These are phyloP conservation scores for Sclerospora graminicola DNA, from an alignment of 352 stramenopile genomes.

Conservation along the genomic window DNA sequence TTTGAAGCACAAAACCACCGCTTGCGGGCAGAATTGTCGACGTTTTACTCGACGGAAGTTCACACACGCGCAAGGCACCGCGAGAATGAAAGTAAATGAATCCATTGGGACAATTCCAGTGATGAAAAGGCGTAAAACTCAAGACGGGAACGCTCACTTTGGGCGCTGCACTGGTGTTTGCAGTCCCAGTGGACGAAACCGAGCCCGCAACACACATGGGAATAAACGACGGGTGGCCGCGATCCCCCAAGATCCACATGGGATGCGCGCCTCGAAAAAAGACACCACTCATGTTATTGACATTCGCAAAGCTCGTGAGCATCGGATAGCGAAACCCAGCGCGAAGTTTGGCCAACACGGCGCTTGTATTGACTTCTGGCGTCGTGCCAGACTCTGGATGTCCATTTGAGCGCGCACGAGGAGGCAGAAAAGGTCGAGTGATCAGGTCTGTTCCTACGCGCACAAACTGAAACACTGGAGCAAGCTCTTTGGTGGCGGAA, in stretches of 20 bases:
- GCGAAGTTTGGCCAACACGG: conserved; percentile 60
- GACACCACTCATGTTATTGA: conserved; percentile 75
- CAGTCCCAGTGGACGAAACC: conserved; percentile 11
- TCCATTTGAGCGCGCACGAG: conserved; percentile 35
- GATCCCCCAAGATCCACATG: conserved; percentile 76
- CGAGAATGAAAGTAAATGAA: conserved; percentile 86
- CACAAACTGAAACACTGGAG: conserved; percentile 47
- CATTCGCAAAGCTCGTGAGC: conserved; percentile 71
- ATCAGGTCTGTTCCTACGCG: conserved; percentile 63
- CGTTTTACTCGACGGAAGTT: conserved; percentile 65
- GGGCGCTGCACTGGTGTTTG: conserved; percentile 15
- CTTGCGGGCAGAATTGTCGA: conserved; percentile 59
- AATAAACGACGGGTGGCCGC: conserved; percentile 51
- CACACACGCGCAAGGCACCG: conserved; percentile 66
- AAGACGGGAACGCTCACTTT: conserved; percentile 67
- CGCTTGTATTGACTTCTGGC: conserved; percentile 50
- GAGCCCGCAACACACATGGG: conserved; percentile 55
- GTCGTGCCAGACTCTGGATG: conserved; percentile 45
- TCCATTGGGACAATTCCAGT: conserved; percentile 82
- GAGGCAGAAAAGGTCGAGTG: conserved; percentile 57
- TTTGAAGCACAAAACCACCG: conserved; percentile 70
- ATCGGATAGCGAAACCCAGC: conserved; percentile 81
- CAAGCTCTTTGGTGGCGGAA: conserved; percentile 6
- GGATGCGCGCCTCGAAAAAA: conserved; percentile 81
- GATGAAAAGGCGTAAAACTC: conserved; percentile 80